Base-by-base conservation (phyloP, 1,284 basidiomycete species). In the Sutorius eximius region DNA sequence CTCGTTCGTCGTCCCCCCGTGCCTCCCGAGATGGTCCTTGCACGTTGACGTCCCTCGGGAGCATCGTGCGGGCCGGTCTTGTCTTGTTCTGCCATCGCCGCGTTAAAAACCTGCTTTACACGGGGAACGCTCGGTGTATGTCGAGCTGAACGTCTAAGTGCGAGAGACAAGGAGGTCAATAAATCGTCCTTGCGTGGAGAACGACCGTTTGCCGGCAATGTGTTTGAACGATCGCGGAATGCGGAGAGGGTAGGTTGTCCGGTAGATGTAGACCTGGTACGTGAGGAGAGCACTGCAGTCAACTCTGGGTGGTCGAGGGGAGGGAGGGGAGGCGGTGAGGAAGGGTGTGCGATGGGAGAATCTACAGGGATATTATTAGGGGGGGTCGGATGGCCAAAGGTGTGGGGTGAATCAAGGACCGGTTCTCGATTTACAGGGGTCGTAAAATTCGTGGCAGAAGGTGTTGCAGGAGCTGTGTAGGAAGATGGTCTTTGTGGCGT, bases 271-370 rank as follows among this genome's bases (percentile, higher is more conserved):
- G 56, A 43, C 22, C 58, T 57, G 41, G 45, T 52, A 27, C 57
- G 64, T 16, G 54, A 58, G 46, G 61, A 56, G 49, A 69, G 55
- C 10, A 54, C 59, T 7, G 64, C 65, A 43, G 66, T 51, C 40
- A 81, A 71, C 38, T 75, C 78, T n/a, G 80, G 79, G 62, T 82
- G 82, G 52, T 77, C 68, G 18, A 83, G 71, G 6, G 79, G 73
- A 22, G 82, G 82, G 33, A 83, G 64, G 11, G 82, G 79, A 10
- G 82, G 82, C 3, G 68, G 62, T 22, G 67, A 61, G 13, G 64
- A 69, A 60, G 57, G 54, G 38, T 61, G 51, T 48, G 56, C 51
- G 43, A 67, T 59, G n/a, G 61, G 65, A 49, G 61, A 59, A 38
- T 60, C 63, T 32, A 67, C 61, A 30, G 48, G 44, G 32, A 60